Percentiles rank a stretch among this genome's conserved stretches.
Evolutionary conservation across 2,329 filamentous ascomycete species (phyloP).

Genomic region (Mycocentrospora acerina): DNA sequence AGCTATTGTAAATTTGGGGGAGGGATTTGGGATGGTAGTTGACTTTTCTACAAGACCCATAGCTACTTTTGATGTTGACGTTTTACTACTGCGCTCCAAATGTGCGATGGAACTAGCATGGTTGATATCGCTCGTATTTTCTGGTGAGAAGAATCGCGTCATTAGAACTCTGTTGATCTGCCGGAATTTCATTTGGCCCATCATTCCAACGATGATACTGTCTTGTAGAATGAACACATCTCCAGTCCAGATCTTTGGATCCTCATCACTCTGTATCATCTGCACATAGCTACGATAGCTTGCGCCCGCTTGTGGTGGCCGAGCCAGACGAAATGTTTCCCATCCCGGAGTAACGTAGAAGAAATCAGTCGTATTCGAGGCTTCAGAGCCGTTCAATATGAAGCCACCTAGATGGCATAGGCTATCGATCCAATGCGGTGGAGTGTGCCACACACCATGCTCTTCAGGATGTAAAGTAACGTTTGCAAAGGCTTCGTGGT

Average conservation of each 20-base stretch:
- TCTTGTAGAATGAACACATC: neutral
- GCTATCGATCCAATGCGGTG: conserved; percentile 21
- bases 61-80: too few relatives aligned
- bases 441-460: conserved; percentile 4
- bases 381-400: conserved; percentile 15
- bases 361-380: conserved; percentile 1
- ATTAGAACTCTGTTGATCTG: too few relatives aligned
- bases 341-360: conserved; percentile 17
- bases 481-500: conserved; percentile 15
- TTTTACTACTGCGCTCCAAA: too few relatives aligned
- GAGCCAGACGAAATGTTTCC: conserved; percentile 8
- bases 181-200: too few relatives aligned
- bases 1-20: too few relatives aligned
- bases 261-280: conserved; percentile 3
- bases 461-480: conserved; percentile 4
- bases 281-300: conserved; percentile 13
- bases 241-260: neutral
- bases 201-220: neutral
- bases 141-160: too few relatives aligned
- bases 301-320: neutral
- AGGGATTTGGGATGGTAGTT: too few relatives aligned
- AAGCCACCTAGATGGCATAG: conserved; percentile 16
- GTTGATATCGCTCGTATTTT: too few relatives aligned
- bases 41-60: too few relatives aligned
- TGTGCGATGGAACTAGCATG: too few relatives aligned